Conservation (phyloP, 129 eudicot genomes). For the Flaveria sonorensis region DNA sequence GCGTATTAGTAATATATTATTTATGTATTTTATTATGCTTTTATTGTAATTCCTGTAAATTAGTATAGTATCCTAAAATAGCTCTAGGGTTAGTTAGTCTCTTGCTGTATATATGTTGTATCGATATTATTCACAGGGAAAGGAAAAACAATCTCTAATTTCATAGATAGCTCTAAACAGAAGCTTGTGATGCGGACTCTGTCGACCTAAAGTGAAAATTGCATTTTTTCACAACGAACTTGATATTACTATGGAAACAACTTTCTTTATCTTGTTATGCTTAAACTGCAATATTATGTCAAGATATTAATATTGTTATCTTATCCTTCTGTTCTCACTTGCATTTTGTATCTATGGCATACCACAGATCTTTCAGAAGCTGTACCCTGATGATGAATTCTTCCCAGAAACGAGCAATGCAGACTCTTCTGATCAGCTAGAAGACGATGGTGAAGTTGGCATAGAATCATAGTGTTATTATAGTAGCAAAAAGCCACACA, state of each 20-base stretch:
- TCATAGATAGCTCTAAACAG: not conserved
- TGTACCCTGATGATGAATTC: slow-evolving; percentile 71
- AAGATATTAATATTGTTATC: not conserved
- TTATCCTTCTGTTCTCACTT: not conserved
- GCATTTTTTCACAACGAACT: not conserved
- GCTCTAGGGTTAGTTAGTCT: no score
- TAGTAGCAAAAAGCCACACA: slow-evolving; percentile 6
- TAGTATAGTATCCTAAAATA: no score
- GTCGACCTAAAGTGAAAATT: not conserved
- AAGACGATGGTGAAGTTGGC: slow-evolving; percentile 44
- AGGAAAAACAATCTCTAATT: no score
- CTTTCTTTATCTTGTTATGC: slow-evolving; percentile 19
- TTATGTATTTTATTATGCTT: no score
- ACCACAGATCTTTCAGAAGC: slow-evolving; percentile 59
- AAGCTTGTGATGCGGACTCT: not conserved
- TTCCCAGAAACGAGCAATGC: slow-evolving; percentile 55
- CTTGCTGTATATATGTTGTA: no score
- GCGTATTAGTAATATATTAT: no score
- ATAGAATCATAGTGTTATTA: slow-evolving; percentile 28
- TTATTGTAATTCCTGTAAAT: no score
- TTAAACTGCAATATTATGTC: not conserved
- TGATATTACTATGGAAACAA: not conserved
- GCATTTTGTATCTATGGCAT: not conserved
- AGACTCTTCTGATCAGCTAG: slow-evolving; percentile 42
- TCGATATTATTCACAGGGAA: no score